A percentile compares a stretch with the other conserved stretches of the same genome.
Evolutionary conservation across 108 stramenopile genomes (phyloP).

Genomic region (Nitzschia sp.): DNA sequence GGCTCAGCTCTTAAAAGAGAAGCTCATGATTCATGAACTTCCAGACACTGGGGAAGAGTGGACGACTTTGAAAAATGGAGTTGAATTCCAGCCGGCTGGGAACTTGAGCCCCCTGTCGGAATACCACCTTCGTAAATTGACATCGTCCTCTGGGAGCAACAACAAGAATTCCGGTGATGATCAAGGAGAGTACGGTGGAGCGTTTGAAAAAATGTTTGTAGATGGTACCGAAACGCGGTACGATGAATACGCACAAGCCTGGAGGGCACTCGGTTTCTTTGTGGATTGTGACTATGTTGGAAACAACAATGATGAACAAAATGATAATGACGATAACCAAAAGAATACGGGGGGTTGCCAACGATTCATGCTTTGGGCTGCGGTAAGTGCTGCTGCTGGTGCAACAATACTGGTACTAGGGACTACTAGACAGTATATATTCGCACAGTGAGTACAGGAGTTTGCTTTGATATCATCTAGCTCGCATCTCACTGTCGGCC

Average conservation of each 20-base stretch:
- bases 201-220: neutral
- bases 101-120: constrained; percentile 4
- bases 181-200: neutral
- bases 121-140: constrained; percentile 2
- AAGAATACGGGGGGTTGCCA: constrained; percentile 21
- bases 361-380: constrained; percentile 58
- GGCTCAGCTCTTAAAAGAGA: too few species aligned
- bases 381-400: constrained; percentile 22
- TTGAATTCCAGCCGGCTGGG: constrained; percentile 14
- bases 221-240: constrained; percentile 28
- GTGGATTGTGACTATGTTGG: constrained; percentile 43
- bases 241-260: constrained; percentile 50
- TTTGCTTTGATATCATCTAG: too few species aligned
- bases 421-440: too few species aligned
- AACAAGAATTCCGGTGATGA: neutral
- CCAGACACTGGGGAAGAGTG: constrained; percentile 11
- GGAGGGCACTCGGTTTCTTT: constrained; percentile 50
- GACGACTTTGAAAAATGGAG: neutral
- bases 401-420: neutral
- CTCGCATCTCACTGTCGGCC: neutral
- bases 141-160: neutral
- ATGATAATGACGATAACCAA: neutral
- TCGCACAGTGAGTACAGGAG: too few species aligned
- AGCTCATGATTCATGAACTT: too few species aligned
- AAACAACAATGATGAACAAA: constrained; percentile 5